phyloP scores from a whole-genome alignment of 768 basidiomycete genomes.

The Sarcomyxa edulis region DNA sequence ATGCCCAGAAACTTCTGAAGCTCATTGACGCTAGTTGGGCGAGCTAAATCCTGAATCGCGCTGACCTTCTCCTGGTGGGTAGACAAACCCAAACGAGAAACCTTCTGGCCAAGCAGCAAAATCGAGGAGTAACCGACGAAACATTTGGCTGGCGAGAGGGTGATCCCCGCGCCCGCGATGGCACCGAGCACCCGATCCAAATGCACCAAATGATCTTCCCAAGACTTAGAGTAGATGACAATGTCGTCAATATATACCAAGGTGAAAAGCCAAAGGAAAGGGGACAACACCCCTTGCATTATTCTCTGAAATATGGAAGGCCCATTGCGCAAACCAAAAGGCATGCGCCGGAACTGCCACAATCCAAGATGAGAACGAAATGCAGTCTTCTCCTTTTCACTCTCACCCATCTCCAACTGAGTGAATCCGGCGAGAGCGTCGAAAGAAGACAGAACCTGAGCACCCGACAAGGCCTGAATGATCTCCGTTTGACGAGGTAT shows the following conservation, averaged over 20 bases:
- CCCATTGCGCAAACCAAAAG: conserved; percentile 1
- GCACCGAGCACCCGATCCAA: conserved; percentile 24
- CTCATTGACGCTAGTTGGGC: conserved; percentile 19
- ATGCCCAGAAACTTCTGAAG: conserved; percentile 30
- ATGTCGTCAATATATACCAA: conserved; percentile 40
- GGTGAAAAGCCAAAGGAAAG: conserved; percentile 31
- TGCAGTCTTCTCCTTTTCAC: conserved; percentile 26
- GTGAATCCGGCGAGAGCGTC: conserved; percentile 39
- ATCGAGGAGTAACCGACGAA: no score
- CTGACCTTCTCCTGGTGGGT: conserved; percentile 31
- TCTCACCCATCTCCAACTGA: conserved; percentile 24
- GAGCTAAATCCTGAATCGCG: conserved; percentile 22
- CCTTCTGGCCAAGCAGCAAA: no score
- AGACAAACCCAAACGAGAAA: no score
- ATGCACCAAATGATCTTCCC: conserved; percentile 28
- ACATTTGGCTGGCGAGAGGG: no score
- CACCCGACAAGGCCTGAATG: conserved; percentile 22
- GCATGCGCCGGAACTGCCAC: conserved; percentile 25
- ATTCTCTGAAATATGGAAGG: conserved; percentile 30
- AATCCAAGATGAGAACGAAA: conserved; percentile 34
- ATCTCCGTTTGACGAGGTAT: conserved; percentile 19
- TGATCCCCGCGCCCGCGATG: conserved; percentile 21
- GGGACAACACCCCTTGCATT: conserved; percentile 31
- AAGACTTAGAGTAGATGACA: conserved; percentile 22
- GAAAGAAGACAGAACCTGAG: no score